phyloP scores from a whole-genome alignment of 257 asterid species.

The Eucommia ulmoides region DNA sequence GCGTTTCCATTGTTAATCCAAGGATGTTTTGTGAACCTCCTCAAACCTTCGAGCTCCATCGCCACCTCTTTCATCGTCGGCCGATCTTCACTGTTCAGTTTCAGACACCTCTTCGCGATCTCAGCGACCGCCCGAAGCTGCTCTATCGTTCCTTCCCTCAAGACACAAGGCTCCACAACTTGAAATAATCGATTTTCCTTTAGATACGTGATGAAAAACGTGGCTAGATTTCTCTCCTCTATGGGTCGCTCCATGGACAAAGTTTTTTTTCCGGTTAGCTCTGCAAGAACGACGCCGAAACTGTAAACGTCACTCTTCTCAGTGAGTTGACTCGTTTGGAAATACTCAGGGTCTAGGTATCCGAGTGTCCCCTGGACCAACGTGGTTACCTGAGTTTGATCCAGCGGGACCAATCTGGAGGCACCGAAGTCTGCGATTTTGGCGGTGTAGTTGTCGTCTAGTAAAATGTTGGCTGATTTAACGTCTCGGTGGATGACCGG shows the following conservation, averaged over 20 bases:
- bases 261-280: slow-evolving; percentile 62
- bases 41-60: slow-evolving; percentile 53
- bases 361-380: slow-evolving; percentile 76
- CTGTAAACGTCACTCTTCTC: slow-evolving; percentile 78
- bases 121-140: slow-evolving; percentile 39
- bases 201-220: slow-evolving; percentile 26
- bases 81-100: slow-evolving; percentile 38
- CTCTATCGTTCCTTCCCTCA: slow-evolving; percentile 51
- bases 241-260: slow-evolving; percentile 31
- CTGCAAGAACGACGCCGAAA: slow-evolving; percentile 61
- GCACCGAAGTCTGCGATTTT: no score
- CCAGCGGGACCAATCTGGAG: slow-evolving; percentile 46
- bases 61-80: slow-evolving; percentile 79
- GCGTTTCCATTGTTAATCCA: slow-evolving; percentile 1
- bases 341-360: slow-evolving; percentile 69
- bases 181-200: slow-evolving; percentile 39
- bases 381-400: slow-evolving; percentile 57
- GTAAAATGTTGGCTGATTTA: no score
- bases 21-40: slow-evolving; percentile 37
- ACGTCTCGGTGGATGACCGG: no score
- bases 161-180: slow-evolving; percentile 39
- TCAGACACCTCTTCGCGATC: slow-evolving; percentile 39
- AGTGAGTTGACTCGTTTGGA: slow-evolving; percentile 50
- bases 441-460: no score
- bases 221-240: slow-evolving; percentile 38